Evolutionary conservation across 345 rosid species (phyloP).

Genomic region (Syzygium aromaticum): DNA sequence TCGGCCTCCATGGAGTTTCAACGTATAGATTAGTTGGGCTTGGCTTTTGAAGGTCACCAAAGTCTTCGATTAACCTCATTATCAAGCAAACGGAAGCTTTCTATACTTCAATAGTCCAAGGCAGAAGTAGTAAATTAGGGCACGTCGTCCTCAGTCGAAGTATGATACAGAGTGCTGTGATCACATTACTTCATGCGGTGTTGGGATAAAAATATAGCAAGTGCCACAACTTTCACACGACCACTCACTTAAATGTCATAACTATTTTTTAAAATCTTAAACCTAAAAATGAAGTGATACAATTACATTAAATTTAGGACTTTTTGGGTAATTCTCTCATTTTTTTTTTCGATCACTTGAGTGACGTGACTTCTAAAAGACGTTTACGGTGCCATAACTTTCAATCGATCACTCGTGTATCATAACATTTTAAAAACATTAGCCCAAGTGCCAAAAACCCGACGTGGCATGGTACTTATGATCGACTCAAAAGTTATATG

Average conservation of each 20-base stretch:
- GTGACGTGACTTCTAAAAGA: not conserved
- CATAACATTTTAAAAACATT: not conserved
- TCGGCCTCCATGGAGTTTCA: not conserved
- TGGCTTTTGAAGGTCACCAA: not conserved
- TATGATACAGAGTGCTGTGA: not conserved
- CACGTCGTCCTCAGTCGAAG: not conserved
- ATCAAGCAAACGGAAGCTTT: not conserved
- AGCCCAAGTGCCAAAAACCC: not conserved
- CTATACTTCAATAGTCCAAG: not conserved
- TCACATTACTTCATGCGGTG: not conserved
- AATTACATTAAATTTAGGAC: too few relatives aligned
- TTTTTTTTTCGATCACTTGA: not conserved
- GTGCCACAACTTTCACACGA: not conserved
- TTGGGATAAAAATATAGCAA: too few relatives aligned
- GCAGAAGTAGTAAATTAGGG: not conserved
- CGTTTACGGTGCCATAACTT: rapidly evolving
- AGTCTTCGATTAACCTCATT: not conserved
- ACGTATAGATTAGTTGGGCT: not conserved
- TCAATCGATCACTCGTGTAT: too few relatives aligned
- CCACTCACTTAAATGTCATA: too few relatives aligned
- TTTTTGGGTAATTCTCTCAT: too few relatives aligned
- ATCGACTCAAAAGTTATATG: not conserved
- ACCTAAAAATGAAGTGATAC: too few relatives aligned
- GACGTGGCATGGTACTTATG: not conserved
- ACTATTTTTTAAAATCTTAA: too few relatives aligned